These are phyloP conservation scores for Fusarium sp. DNA, from an alignment of 2,329 filamentous ascomycete genomes.

Conservation along the genomic window DNA sequence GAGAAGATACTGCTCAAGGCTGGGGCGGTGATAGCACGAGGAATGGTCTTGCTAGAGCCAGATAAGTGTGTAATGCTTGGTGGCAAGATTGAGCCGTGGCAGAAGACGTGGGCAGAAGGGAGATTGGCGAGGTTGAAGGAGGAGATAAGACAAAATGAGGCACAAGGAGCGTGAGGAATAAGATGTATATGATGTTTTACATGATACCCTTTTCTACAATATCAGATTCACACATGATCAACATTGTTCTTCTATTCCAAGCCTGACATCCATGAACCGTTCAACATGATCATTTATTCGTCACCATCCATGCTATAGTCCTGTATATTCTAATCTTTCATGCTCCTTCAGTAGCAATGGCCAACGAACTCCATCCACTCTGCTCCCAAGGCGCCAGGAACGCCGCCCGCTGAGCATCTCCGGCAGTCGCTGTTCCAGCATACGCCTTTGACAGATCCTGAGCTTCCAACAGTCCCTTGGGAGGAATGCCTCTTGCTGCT, in stretches of 20 bases:
- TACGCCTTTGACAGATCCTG: conserved; percentile 78
- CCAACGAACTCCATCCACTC: conserved; percentile 72
- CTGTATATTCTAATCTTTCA: neutral
- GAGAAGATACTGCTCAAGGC: conserved; percentile 80
- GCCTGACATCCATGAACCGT: neutral
- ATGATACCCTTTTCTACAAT: conserved; percentile 34
- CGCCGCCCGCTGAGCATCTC: conserved; percentile 80
- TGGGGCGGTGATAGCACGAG: conserved; percentile 74
- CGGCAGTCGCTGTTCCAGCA: conserved; percentile 75
- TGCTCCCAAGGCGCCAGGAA: conserved; percentile 83
- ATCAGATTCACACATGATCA: conserved; percentile 1
- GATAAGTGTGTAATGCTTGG: conserved; percentile 77
- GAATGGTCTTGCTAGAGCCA: conserved; percentile 81
- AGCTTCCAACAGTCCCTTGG: conserved; percentile 74
- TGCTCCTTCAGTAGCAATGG: conserved; percentile 43
- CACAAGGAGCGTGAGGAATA: conserved; percentile 9
- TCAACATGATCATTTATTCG: conserved; percentile 5
- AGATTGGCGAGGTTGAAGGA: conserved; percentile 76
- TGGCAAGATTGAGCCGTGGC: conserved; percentile 84
- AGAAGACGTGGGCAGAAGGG: conserved; percentile 79
- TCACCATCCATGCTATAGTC: conserved; percentile 8
- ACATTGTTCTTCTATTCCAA: neutral
- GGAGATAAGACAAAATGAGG: conserved; percentile 58
- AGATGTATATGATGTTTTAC: conserved; percentile 4
- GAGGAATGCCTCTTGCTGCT: conserved; percentile 79